Conservation (phyloP, 129 eudicot species). For the Chrysanthemum seticuspe region DNA sequence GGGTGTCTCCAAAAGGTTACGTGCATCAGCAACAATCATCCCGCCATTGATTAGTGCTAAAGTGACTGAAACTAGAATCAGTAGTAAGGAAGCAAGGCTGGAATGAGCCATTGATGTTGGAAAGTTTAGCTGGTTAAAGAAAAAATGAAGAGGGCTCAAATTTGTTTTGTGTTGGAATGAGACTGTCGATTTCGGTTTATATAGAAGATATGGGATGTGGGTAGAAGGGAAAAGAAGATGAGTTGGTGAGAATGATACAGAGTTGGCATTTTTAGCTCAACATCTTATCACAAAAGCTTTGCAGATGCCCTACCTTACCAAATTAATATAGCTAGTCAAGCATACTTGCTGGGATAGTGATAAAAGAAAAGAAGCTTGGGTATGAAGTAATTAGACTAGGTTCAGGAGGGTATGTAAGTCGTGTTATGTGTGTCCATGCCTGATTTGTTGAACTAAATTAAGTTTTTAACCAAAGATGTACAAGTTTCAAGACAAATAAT, state of each 20-base stretch:
- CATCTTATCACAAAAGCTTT: slow-evolving; percentile 12
- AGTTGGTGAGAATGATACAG: slow-evolving; percentile 4
- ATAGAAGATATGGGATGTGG: slow-evolving; percentile 8
- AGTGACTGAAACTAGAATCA: slow-evolving; percentile 21
- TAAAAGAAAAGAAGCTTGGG: neutral
- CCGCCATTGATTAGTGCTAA: slow-evolving; percentile 12
- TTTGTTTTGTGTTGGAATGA: slow-evolving; percentile 3
- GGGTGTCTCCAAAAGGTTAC: slow-evolving; percentile 23
- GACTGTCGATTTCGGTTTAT: slow-evolving; percentile 8
- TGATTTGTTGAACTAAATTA: too few relatives aligned
- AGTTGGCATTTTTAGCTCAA: slow-evolving; percentile 17
- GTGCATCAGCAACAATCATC: slow-evolving; percentile 13
- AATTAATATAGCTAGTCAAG: neutral
- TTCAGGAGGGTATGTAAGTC: neutral
- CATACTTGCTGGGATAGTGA: neutral
- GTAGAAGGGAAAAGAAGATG: neutral
- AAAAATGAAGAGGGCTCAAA: neutral
- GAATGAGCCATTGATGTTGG: slow-evolving; percentile 22
- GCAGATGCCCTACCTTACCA: neutral
- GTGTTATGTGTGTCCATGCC: neutral
- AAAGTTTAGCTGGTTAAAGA: neutral
- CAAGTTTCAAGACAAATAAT: too few relatives aligned
- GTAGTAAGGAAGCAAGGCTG: slow-evolving; percentile 6
- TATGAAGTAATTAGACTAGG: neutral
- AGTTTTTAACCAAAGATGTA: too few relatives aligned